Percentiles rank a stretch among this genome's conserved stretches.
phyloP scores from a whole-genome alignment of 1,284 basidiomycete species.

The Moesziomyces antarcticus region DNA sequence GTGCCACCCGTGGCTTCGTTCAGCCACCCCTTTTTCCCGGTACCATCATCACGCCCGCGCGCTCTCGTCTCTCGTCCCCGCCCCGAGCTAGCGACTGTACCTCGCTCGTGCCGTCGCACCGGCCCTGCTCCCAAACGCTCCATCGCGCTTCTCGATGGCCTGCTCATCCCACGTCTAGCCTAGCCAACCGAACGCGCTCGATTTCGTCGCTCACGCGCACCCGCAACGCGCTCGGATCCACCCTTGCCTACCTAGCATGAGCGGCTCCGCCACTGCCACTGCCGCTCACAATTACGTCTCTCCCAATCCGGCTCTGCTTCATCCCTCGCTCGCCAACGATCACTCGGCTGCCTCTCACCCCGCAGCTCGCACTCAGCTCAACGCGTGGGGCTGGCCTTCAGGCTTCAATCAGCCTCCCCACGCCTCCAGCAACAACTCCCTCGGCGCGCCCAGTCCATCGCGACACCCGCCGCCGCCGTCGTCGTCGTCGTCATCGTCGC shows the following conservation, averaged over 20 bases:
- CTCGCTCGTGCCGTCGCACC: too few relatives aligned
- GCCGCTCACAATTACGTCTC: constrained; percentile 33
- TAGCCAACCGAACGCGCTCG: too few relatives aligned
- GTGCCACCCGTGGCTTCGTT: constrained; percentile 10
- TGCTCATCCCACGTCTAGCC: background rate
- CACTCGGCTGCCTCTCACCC: background rate
- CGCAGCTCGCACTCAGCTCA: constrained; percentile 39
- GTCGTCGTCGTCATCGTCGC: constrained; percentile 12
- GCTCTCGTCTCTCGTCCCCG: too few relatives aligned
- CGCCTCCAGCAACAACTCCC: background rate
- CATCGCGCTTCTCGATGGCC: background rate
- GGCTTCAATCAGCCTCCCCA: constrained; percentile 45
- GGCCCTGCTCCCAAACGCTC: too few relatives aligned
- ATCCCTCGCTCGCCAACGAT: constrained; percentile 19
- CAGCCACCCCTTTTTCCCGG: constrained; percentile 3
- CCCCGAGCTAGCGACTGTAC: too few relatives aligned
- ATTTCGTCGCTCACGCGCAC: too few relatives aligned
- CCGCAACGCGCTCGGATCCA: constrained; percentile 8
- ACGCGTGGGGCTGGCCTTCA: constrained; percentile 55
- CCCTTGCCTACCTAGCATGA: constrained; percentile 39
- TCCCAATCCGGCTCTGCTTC: constrained; percentile 25
- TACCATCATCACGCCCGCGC: background rate
- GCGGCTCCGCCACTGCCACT: constrained; percentile 46
- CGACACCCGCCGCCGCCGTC: too few relatives aligned
- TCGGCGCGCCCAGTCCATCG: too few relatives aligned